Base-by-base conservation (phyloP, 2,329 filamentous ascomycete species). In the Fonsecaea pedrosoi region DNA sequence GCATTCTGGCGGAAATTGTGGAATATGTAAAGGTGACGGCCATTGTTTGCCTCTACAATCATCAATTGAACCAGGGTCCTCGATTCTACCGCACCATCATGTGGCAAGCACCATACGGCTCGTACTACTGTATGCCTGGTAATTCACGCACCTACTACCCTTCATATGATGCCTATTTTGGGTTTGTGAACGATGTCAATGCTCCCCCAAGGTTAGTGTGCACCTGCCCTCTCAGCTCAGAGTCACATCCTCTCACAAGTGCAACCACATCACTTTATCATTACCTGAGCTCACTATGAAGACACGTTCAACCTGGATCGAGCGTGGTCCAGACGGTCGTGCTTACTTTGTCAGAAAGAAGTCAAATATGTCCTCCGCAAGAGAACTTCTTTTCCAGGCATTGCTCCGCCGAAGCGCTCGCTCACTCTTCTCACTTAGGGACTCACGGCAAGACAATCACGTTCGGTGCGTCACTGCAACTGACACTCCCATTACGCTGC, bases 341-440 rank as follows among this genome's bases (percentile, higher is more conserved):
- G 57, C 65, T 13, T 73, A 67, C 59, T 72, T 64, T 50, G 71
- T 73, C 42, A 65, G 70, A 50, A 60, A 57, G 45, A 71, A 72
- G 59, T 58, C 63, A 32, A 60, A 66, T 32, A 45, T 25, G 34
- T 59, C 54, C 21, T 69, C 64, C n/a, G 34, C 53, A 18, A 35
- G 53, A 13, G 35, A 59, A 35, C n/a, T 54, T 18, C 40, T 71
- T 34, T 25, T 53, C 37, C 37, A 64, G 53, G 45, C 55, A 21
- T 42, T 71, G 62, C 54, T 67, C 50, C 64, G 64, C 37, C 57
- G 54, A 64, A 61, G 40, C 35, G 10, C 64, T 60, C 67, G 66
- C 69, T 71, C 66, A 71, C 62, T 67, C 48, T 69, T 67, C 40
- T 56, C 62, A 56, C 63, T 59, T 60, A 71, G 69, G 62, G 54